A percentile compares a stretch with the other conserved stretches of the same genome.
Conservation (phyloP, 2,329 filamentous ascomycete genomes). For the Aureobasidium sp. region DNA sequence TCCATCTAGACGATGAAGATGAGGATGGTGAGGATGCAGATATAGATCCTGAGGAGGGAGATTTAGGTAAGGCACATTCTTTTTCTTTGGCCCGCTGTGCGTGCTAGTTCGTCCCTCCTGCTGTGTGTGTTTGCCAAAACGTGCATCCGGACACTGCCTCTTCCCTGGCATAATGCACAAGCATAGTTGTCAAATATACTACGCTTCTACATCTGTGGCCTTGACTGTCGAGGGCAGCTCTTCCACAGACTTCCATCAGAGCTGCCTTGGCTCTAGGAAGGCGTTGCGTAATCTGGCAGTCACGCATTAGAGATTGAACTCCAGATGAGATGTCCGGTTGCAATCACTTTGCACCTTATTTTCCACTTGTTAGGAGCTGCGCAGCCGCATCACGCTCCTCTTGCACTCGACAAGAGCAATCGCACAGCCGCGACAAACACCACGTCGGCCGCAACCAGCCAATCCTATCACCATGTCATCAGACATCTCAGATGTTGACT, state of each 20-base stretch:
- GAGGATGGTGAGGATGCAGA: conserved; percentile 1
- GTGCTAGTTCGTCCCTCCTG: not conserved
- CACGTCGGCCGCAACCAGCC: not conserved
- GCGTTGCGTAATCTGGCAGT: too few relatives aligned
- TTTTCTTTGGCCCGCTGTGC: not conserved
- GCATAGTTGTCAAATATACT: not conserved
- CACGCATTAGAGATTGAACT: not conserved
- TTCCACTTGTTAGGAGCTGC: not conserved
- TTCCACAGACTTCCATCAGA: not conserved
- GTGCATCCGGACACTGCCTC: not conserved
- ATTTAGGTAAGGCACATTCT: not conserved
- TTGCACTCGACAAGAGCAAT: not conserved
- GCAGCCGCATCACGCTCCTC: not conserved
- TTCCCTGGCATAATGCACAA: not conserved
- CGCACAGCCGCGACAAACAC: not conserved
- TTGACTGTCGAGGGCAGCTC: not conserved
- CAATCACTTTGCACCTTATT: not conserved
- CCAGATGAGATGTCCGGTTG: not conserved
- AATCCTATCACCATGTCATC: not conserved
- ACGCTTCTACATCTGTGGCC: too few relatives aligned
- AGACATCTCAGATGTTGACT: not conserved
- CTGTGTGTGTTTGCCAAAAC: not conserved
- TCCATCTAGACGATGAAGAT: not conserved
- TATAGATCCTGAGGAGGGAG: not conserved
- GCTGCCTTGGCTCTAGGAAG: not conserved